Conservation (phyloP, 306 rosid genomes). For the Trifolium repens region DNA sequence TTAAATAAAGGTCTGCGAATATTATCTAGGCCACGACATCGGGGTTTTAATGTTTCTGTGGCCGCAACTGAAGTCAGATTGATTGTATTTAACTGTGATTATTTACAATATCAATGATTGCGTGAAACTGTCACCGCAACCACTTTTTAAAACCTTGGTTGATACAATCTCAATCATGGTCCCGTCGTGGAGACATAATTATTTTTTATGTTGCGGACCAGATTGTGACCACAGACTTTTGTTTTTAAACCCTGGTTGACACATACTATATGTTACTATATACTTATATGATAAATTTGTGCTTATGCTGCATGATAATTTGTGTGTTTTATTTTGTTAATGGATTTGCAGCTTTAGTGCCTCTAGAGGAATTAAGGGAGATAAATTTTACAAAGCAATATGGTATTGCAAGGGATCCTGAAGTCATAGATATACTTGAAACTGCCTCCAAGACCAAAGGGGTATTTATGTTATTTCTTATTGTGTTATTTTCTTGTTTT, state of each 20-base stretch:
- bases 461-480: constrained; percentile 44
- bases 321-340: constrained; percentile 3
- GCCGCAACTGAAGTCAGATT: not conserved
- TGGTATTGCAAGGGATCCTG: constrained; percentile 72
- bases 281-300: not conserved
- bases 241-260: not conserved
- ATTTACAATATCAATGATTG: not conserved
- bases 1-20: not conserved
- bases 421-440: constrained; percentile 62
- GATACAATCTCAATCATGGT: not conserved
- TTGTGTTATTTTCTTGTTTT: not conserved
- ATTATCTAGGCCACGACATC: not conserved
- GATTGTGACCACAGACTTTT: not conserved
- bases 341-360: constrained; percentile 67
- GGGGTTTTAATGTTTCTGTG: not conserved
- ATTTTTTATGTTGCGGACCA: not conserved
- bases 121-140: not conserved
- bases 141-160: not conserved
- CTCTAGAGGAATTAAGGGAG: constrained; percentile 74
- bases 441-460: constrained; percentile 57
- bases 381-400: constrained; percentile 68
- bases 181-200: not conserved
- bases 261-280: not conserved
- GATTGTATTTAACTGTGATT: not conserved
- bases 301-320: not conserved